Base-by-base conservation (phyloP, 495 filamentous ascomycete genomes). In the Cenococcum geophilum region DNA sequence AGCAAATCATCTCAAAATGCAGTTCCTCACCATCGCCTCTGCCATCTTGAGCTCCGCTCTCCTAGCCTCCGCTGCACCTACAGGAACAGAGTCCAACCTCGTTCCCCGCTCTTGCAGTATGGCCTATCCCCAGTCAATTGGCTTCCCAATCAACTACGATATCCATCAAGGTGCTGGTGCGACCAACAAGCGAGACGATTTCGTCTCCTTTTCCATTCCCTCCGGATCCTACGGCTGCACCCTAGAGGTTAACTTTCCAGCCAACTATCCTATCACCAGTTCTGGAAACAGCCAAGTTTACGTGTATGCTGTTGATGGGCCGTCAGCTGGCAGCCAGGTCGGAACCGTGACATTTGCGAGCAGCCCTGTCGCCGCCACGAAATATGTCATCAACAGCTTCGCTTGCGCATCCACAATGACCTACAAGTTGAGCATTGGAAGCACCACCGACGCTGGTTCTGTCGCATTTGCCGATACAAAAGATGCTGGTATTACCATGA, bases 221-320 rank as follows among this genome's bases (percentile, higher is more conserved):
- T 54, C 55, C 18, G 60, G 60, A 22, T 62, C 58, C 45, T 66
- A 64, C 53, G 67, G 67, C 35, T 69, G 67, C 60, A 56, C 60
- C 40, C 59, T 69, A 14, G 67, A 69, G 35, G 60, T 62, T 47
- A 57, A 66, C 50, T 69, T 69, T 49, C 63, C 67, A 1, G 57
- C 67, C 40, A 57, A 48, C 22, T 66, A 66, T 60, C 59, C 57
- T 20, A 63, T 69, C 48, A 52, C 49, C 23, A 54, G 20, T 21
- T 58, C 52, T 21, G 67, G 67, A 5, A 52, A 58, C 53, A 52
- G 32, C 20, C 58, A 55, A 25, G 55, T 69, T 57, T 63, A 66
- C 56, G 25, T 66, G 20, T 69, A 48, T 57, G 34, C 56, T 20
- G 35, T 21, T 14, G 20, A 37, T 34, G 23, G 42, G 40, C 47